Evolutionary conservation across 345 rosid genomes (phyloP), one percentile per base, ranked within the genome.

Genomic region (Bruguiera parviflora): DNA sequence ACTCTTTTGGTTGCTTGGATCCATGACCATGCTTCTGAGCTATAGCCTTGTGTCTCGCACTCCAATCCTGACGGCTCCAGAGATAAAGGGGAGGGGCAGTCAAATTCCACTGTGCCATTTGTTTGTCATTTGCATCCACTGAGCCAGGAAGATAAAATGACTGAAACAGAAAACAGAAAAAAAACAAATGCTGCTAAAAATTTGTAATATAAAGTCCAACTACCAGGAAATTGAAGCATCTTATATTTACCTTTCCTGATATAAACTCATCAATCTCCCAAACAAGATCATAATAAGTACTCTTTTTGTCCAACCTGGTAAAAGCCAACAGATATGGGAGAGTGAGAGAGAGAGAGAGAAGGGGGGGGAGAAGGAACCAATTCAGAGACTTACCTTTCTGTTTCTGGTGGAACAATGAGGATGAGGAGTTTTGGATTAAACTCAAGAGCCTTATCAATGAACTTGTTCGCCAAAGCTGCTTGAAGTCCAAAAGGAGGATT

Each of bases 401-500:
- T 83, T 80, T 88, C 93, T 2, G 85, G 83, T 21, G 99, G 99
- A 77, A 88, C 99, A 61, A 95, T 88, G 73, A 95, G 92, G 69
- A 95, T 82, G 67, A 92, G 80, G 58, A 92, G 90, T 79, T 95
- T 95, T 39, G 99, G 99, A 56, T 83, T 81, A 80, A 95, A 95
- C 67, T 87, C 81, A 57, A 95, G 97, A 70, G 97, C 96, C 84
- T 87, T 87, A 13, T 83, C 67, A 52, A 95, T 84, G 66, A 95
- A 89, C 84, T 80, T 79, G 82, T 91, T 88, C 31, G 96, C 99
- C 79, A 81, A 83, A 71, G 78, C 76, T 59, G 88, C 90, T 74
- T 84, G 85, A 67, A 85, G 78, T 72, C 99, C 99, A 77, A 95
- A 95, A 52, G 99, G 99, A 73, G 99, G 99, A 81, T 92, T 95